phyloP scores from a whole-genome alignment of 768 basidiomycete species.

The Agaricus subrufescens region DNA sequence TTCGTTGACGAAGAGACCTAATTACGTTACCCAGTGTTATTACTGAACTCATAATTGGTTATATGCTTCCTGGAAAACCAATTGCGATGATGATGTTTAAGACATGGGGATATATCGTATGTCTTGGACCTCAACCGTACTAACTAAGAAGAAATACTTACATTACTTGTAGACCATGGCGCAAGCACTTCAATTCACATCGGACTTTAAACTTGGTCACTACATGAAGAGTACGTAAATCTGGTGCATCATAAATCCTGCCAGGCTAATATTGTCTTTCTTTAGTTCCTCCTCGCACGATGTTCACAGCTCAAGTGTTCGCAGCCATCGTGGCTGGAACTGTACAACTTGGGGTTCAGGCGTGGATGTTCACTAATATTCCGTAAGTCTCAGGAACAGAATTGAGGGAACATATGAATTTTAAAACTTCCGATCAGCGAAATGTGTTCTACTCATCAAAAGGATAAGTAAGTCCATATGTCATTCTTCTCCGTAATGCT shows the following conservation, averaged over 20 bases:
- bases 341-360: constrained; percentile 61
- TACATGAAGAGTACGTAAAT: constrained; percentile 68
- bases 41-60: constrained; percentile 58
- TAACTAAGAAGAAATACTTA: neutral
- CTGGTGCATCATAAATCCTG: neutral
- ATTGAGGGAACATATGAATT: neutral
- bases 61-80: constrained; percentile 65
- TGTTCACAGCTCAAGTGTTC: constrained; percentile 53
- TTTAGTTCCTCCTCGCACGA: constrained; percentile 49
- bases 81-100: constrained; percentile 74
- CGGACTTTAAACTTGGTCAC: constrained; percentile 69
- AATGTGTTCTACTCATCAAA: constrained; percentile 42
- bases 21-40: constrained; percentile 34
- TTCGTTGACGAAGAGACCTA: neutral
- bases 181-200: constrained; percentile 51
- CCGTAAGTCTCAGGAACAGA: constrained; percentile 10
- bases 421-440: constrained; percentile 22
- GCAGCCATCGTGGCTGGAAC: constrained; percentile 58
- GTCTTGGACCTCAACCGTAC: neutral
- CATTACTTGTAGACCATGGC: constrained; percentile 38
- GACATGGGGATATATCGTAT: constrained; percentile 48
- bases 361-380: constrained; percentile 60
- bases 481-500: neutral
- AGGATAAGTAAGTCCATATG: constrained; percentile 28
- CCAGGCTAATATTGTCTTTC: neutral